Evolutionary conservation across 2,329 filamentous ascomycete genomes (phyloP).

Genomic region (Gnomoniopsis sp.): DNA sequence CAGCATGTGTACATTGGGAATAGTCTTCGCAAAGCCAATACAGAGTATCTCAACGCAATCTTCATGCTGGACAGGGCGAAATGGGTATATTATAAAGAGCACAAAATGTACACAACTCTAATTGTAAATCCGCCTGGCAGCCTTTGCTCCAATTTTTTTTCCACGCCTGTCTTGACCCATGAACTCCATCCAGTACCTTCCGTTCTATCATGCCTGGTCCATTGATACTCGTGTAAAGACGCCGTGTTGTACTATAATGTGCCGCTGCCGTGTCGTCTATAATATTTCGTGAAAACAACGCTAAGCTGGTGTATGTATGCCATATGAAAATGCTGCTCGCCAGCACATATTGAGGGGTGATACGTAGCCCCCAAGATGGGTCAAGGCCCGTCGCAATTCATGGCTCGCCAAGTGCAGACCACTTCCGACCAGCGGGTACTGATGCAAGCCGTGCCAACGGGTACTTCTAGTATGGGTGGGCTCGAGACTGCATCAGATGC

Average conservation of each 20-base stretch:
- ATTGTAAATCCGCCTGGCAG: neutral
- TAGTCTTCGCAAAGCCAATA: no score
- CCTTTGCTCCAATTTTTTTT: neutral
- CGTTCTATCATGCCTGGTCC: conserved; percentile 8
- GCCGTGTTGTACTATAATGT: neutral
- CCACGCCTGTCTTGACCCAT: neutral
- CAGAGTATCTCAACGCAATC: neutral
- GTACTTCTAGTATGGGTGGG: conserved; percentile 17
- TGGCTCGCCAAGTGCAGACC: neutral
- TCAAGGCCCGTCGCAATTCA: neutral
- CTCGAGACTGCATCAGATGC: conserved; percentile 33
- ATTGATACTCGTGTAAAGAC: neutral
- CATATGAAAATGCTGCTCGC: neutral
- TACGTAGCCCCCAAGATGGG: neutral
- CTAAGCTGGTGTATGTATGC: neutral
- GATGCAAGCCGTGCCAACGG: conserved; percentile 11
- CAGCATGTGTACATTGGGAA: no score
- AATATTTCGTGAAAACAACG: neutral
- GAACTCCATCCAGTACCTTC: conserved; percentile 6
- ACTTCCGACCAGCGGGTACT: neutral
- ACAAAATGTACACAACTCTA: neutral
- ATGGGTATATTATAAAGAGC: conserved; percentile 15
- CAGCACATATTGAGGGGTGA: neutral
- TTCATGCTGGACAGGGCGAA: neutral
- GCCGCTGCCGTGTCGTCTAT: neutral